phyloP scores from a whole-genome alignment of 441 rosid species.

The Mallotus repandus region DNA sequence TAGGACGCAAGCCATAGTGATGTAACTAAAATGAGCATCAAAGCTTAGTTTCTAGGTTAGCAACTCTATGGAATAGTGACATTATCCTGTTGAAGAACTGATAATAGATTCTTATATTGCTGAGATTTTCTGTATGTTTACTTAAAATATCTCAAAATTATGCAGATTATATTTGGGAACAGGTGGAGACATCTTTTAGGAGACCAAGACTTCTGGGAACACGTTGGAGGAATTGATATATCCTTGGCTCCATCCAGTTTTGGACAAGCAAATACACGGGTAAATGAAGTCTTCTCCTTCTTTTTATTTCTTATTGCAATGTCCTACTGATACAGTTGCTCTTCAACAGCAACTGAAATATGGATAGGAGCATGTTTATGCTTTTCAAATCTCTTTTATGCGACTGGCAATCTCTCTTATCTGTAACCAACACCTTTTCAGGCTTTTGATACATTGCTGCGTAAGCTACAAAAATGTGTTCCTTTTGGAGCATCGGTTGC shows the following conservation, averaged over 20 bases:
- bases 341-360: constrained; percentile 8
- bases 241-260: constrained; percentile 88
- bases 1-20: not conserved
- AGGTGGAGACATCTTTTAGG: constrained; percentile 97
- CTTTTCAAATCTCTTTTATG: not conserved
- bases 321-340: not conserved
- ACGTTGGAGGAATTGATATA: constrained; percentile 88
- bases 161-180: constrained; percentile 91
- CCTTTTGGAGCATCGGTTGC: constrained; percentile 83
- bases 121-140: not conserved
- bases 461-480: constrained; percentile 82
- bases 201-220: constrained; percentile 93
- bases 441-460: constrained; percentile 86
- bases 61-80: not conserved
- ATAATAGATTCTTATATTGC: not conserved
- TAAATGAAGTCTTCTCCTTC: constrained; percentile 21
- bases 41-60: not conserved
- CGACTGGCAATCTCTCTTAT: not conserved
- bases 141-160: constrained; percentile 23
- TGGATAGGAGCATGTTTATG: not conserved
- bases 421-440: constrained; percentile 32
- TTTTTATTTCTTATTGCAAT: constrained; percentile 4
- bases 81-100: not conserved
- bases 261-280: constrained; percentile 92
- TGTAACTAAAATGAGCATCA: not conserved